Conservation (phyloP, 176 grass and related monocot genomes). For the Tillandsia fasciculata region DNA sequence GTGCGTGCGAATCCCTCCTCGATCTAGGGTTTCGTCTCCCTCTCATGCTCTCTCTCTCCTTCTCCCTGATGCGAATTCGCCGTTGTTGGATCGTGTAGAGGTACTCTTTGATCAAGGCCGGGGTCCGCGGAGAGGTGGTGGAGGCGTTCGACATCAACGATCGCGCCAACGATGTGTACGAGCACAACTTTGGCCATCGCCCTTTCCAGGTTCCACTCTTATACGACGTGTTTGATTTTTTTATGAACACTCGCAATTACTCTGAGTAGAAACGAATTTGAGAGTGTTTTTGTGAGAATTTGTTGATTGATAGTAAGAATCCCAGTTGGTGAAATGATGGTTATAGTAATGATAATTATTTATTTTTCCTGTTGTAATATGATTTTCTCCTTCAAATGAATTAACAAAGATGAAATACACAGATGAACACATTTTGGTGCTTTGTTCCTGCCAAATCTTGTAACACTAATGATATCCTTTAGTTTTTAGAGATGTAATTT, state of each 20-base stretch:
- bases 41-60: background rate
- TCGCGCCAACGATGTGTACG: constrained; percentile 79
- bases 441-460: too few species aligned
- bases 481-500: too few species aligned
- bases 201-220: constrained; percentile 54
- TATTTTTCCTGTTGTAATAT: too few species aligned
- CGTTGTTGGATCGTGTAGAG: constrained; percentile 29
- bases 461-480: too few species aligned
- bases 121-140: constrained; percentile 47
- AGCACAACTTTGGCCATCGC: constrained; percentile 78
- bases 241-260: background rate
- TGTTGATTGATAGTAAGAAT: too few species aligned
- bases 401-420: too few species aligned
- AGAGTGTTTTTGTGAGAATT: background rate
- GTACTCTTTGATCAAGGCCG: constrained; percentile 59
- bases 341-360: too few species aligned
- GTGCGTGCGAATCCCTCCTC: constrained; percentile 13
- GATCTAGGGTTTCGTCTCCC: constrained; percentile 26
- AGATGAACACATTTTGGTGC: too few species aligned
- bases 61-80: background rate
- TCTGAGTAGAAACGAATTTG: background rate
- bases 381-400: too few species aligned
- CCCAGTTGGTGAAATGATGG: too few species aligned
- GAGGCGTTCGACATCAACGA: constrained; percentile 97
- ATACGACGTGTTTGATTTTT: background rate